Conservation (phyloP, 2,329 filamentous ascomycete genomes). For the Nigrograna mackinnonii region DNA sequence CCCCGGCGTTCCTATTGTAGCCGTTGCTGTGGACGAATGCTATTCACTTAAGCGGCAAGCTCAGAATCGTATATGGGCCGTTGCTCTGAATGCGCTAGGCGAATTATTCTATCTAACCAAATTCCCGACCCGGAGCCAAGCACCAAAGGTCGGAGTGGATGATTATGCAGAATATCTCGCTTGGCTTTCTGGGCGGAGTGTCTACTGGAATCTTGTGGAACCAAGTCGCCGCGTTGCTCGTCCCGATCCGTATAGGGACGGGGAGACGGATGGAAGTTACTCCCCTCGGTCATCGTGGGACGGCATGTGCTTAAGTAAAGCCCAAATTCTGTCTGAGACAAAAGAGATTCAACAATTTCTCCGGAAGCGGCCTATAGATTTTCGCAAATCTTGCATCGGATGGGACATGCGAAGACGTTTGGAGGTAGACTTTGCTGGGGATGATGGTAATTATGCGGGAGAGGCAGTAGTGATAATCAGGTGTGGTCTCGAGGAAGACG, state of each 20-base stretch:
- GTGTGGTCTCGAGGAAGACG: conserved; percentile 68
- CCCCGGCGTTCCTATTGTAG: conserved; percentile 89
- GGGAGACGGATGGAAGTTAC: conserved; percentile 69
- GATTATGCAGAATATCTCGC: conserved; percentile 65
- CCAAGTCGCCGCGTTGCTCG: conserved; percentile 72
- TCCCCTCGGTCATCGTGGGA: conserved; percentile 79
- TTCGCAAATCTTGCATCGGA: conserved; percentile 74
- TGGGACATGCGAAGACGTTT: conserved; percentile 92
- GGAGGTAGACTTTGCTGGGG: conserved; percentile 86
- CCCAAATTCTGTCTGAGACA: conserved; percentile 76
- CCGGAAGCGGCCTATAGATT: conserved; percentile 73
- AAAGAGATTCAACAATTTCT: conserved; percentile 80
- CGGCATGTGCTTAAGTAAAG: conserved; percentile 69
- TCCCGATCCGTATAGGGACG: conserved; percentile 73
- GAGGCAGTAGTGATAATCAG: conserved; percentile 77
- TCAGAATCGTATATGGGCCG: conserved; percentile 80
- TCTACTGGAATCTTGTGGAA: conserved; percentile 81
- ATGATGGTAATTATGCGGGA: conserved; percentile 75
- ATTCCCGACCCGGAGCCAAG: conserved; percentile 61
- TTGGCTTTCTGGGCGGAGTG: conserved; percentile 79
- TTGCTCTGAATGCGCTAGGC: conserved; percentile 89
- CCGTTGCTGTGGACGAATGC: conserved; percentile 80
- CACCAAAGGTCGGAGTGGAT: conserved; percentile 52
- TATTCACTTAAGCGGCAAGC: conserved; percentile 73
- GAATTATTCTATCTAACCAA: conserved; percentile 86